Percentiles rank a stretch among this genome's conserved stretches.
Evolutionary conservation across 2,329 filamentous ascomycete genomes (phyloP).

Genomic region (Pochonia chlamydosporia): DNA sequence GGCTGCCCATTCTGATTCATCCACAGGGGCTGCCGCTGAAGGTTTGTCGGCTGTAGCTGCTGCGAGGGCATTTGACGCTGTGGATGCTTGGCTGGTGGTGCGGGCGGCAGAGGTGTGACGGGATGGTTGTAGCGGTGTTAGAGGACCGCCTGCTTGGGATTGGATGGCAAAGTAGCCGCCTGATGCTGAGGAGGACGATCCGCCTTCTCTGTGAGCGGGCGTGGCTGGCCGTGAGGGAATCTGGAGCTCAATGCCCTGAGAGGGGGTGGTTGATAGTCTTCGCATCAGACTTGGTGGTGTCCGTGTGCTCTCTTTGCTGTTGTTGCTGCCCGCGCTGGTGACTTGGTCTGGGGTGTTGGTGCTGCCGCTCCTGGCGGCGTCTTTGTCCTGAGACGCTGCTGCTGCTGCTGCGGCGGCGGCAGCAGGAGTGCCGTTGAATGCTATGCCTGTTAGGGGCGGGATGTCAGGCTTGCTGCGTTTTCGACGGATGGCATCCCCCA

Average conservation of each 20-base stretch:
- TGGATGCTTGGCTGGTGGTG: conserved; percentile 11
- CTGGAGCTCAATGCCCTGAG: conserved; percentile 52
- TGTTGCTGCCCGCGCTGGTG: conserved; percentile 14
- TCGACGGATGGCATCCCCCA: conserved; percentile 28
- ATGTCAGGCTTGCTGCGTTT: conserved; percentile 42
- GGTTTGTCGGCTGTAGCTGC: not conserved
- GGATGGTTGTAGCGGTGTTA: conserved; percentile 22
- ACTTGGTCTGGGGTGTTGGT: conserved; percentile 13
- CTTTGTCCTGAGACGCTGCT: not conserved
- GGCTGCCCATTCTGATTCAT: conserved; percentile 80
- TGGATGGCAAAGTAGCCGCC: conserved; percentile 14
- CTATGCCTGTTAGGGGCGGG: conserved; percentile 5
- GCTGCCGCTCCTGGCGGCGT: conserved; percentile 13
- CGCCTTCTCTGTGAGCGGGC: conserved; percentile 38
- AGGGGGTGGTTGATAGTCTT: conserved; percentile 45
- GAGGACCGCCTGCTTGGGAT: conserved; percentile 5
- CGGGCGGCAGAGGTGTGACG: conserved; percentile 17
- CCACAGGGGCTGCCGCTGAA: conserved; percentile 27
- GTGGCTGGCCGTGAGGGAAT: conserved; percentile 61
- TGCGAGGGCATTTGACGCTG: not conserved
- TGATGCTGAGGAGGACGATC: conserved; percentile 36
- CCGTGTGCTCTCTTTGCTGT: conserved; percentile 13
- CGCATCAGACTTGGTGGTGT: conserved; percentile 28
- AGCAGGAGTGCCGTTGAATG: not conserved
- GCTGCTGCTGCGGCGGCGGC: not conserved